Evolutionary conservation across 441 rosid species (phyloP).

Genomic region (Lepidium campestre): DNA sequence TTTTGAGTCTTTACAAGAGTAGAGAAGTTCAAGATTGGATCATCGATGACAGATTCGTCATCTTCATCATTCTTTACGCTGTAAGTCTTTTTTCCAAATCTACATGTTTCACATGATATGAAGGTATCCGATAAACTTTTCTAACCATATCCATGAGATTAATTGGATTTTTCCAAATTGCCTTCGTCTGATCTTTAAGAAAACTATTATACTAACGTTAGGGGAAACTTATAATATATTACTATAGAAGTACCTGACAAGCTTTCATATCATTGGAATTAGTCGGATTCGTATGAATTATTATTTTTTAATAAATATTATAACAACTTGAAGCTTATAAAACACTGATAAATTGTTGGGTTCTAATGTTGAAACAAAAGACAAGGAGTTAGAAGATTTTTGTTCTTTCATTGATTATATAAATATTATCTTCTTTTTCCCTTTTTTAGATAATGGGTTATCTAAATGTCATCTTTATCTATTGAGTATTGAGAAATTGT

Average conservation of each 20-base stretch:
- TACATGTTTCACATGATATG: too few species aligned
- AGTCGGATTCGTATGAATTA: too few species aligned
- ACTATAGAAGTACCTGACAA: too few species aligned
- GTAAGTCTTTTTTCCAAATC: slow-evolving; percentile 2
- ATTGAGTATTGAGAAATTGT: neutral
- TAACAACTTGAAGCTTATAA: neutral
- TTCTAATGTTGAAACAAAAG: neutral
- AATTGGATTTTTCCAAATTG: too few species aligned
- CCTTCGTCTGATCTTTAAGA: too few species aligned
- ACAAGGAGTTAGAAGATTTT: neutral
- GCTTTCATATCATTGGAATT: too few species aligned
- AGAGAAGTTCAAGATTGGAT: slow-evolving; percentile 23
- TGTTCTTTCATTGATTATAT: neutral
- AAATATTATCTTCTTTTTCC: neutral
- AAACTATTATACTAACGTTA: too few species aligned
- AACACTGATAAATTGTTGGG: neutral
- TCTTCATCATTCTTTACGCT: slow-evolving; percentile 17
- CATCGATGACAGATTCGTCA: slow-evolving; percentile 20
- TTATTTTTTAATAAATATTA: too few species aligned
- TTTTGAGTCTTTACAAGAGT: slow-evolving; percentile 27
- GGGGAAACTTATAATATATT: too few species aligned
- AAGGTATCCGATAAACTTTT: too few species aligned
- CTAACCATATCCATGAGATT: too few species aligned
- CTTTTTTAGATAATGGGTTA: too few species aligned
- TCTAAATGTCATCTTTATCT: neutral